These are phyloP conservation scores for Beauveria australis DNA, from an alignment of 2,329 filamentous ascomycete species.

Conservation along the genomic window DNA sequence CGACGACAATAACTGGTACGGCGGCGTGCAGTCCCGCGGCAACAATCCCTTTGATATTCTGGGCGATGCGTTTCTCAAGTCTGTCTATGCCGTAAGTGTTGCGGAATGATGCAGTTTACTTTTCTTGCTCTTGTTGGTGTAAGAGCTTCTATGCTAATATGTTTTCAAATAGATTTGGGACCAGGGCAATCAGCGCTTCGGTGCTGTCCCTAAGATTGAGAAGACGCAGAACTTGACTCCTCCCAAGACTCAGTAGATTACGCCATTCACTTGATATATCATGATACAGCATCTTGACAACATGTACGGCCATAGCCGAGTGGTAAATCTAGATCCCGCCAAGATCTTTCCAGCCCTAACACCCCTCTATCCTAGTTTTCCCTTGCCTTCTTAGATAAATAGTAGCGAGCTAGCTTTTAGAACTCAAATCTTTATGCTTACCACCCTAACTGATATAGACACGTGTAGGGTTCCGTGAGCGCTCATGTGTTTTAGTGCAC, in stretches of 20 bases:
- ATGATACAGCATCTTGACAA: too few species aligned
- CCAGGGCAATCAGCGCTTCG: slow-evolving; percentile 44
- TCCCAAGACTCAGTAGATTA: background rate
- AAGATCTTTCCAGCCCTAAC: background rate
- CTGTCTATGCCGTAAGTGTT: slow-evolving; percentile 1
- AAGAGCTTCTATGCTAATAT: background rate
- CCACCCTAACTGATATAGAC: too few species aligned
- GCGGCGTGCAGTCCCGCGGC: slow-evolving; percentile 7
- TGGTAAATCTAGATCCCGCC: background rate
- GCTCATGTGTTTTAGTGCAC: too few species aligned
- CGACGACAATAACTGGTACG: slow-evolving; percentile 5
- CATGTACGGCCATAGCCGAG: background rate
- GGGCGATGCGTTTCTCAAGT: slow-evolving; percentile 6
- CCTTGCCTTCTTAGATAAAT: too few species aligned
- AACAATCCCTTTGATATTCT: slow-evolving; percentile 4
- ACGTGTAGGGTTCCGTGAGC: too few species aligned
- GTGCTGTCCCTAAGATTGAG: slow-evolving; percentile 27
- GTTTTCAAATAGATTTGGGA: slow-evolving; percentile 1
- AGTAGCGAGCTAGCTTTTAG: too few species aligned
- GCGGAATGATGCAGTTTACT: too few species aligned
- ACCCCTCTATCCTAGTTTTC: too few species aligned
- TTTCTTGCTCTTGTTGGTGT: too few species aligned
- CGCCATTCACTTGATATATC: background rate
- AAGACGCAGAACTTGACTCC: slow-evolving; percentile 9
- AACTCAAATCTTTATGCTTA: too few species aligned